Evolutionary conservation across 345 rosid species (phyloP).

Genomic region (Acer saccharum): DNA sequence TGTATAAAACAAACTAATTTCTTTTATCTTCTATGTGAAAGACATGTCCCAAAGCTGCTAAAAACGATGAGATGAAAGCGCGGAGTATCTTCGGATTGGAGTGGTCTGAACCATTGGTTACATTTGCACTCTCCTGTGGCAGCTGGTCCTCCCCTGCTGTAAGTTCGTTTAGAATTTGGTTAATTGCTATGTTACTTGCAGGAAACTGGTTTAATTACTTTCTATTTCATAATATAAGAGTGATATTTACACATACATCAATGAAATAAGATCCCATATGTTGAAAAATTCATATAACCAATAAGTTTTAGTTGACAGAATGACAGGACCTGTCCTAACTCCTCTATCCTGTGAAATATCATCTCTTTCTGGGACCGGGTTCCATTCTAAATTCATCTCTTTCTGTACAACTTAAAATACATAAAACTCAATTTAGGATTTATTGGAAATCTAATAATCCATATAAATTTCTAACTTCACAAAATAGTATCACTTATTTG

Average conservation of each 20-base stretch:
- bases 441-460: no score
- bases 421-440: no score
- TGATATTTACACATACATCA: neutral
- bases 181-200: neutral
- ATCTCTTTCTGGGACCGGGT: no score
- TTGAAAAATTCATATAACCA: neutral
- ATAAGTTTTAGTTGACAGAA: neutral
- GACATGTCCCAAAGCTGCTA: slow-evolving; percentile 73
- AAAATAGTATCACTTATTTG: no score
- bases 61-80: slow-evolving; percentile 72
- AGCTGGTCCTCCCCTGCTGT: slow-evolving; percentile 97
- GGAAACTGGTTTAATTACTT: neutral
- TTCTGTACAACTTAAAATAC: no score
- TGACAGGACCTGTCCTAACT: no score
- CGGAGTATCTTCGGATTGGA: slow-evolving; percentile 67
- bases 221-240: neutral
- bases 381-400: no score
- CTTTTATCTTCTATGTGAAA: slow-evolving; percentile 19
- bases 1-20: slow-evolving; percentile 1
- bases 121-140: slow-evolving; percentile 88
- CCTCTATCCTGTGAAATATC: no score
- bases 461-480: no score
- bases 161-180: slow-evolving; percentile 34
- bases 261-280: neutral
- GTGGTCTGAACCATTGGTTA: slow-evolving; percentile 89